phyloP scores from a whole-genome alignment of 495 filamentous ascomycete species.

The Aspergillus incahuasiensis region DNA sequence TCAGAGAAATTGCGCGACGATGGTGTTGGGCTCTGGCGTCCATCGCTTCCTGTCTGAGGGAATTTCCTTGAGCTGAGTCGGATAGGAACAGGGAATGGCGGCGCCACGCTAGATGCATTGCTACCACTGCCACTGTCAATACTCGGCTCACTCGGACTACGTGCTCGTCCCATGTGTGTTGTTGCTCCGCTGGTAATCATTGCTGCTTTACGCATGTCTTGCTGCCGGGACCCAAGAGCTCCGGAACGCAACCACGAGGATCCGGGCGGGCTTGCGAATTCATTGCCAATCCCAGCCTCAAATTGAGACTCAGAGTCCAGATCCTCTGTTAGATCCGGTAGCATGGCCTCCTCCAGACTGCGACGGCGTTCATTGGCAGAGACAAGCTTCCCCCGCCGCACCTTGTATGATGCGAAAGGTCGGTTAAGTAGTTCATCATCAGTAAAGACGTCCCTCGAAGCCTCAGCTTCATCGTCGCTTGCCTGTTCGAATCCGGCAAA shows the following conservation, averaged over 20 bases:
- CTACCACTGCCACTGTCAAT: constrained; percentile 44
- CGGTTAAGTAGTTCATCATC: constrained; percentile 44
- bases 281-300: constrained; percentile 9
- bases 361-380: constrained; percentile 30
- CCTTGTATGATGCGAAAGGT: constrained; percentile 41
- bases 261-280: constrained; percentile 2
- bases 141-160: constrained; percentile 73
- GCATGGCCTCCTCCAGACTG: constrained; percentile 30
- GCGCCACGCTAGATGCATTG: constrained; percentile 40
- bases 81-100: constrained; percentile 87
- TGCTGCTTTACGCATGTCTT: constrained; percentile 58
- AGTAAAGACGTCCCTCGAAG: constrained; percentile 44
- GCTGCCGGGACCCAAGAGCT: constrained; percentile 35
- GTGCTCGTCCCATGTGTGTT: constrained; percentile 61
- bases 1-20: constrained; percentile 45
- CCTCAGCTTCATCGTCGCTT: constrained; percentile 44
- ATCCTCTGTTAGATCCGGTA: constrained; percentile 41
- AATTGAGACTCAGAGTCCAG: constrained; percentile 30
- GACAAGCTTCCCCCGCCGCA: constrained; percentile 41
- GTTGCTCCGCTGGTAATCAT: constrained; percentile 74
- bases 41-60: constrained; percentile 68
- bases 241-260: constrained; percentile 21
- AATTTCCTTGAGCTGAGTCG: constrained; percentile 81
- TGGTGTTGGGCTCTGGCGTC: constrained; percentile 73
- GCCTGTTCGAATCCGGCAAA: constrained; percentile 76